Conservation (phyloP, 2,329 filamentous ascomycete species). For the Fusarium abutilonis region DNA sequence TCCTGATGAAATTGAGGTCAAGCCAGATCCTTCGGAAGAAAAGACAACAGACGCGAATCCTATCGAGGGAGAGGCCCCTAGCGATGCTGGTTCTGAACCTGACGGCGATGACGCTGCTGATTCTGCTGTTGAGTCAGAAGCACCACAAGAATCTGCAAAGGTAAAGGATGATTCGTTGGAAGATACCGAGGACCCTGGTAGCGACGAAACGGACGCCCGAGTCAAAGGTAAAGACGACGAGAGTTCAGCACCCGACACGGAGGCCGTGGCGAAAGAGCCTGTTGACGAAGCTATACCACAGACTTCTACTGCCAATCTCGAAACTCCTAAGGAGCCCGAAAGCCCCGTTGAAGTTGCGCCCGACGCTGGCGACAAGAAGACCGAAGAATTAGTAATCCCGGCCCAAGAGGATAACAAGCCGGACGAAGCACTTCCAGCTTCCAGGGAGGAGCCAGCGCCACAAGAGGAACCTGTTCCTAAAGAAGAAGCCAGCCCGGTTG, state of each 20-base stretch:
- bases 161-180: conserved; percentile 7
- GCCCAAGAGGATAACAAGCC: conserved; percentile 11
- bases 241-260: background rate
- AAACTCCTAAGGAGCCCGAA: conserved; percentile 15
- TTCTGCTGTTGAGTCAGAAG: conserved; percentile 12
- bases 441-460: conserved; percentile 9
- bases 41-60: background rate
- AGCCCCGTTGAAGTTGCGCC: background rate
- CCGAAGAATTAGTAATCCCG: conserved; percentile 5
- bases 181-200: conserved; percentile 4
- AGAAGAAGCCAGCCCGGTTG: conserved; percentile 4
- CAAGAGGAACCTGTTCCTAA: conserved; percentile 6
- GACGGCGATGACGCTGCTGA: background rate
- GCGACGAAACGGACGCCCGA: conserved; percentile 16
- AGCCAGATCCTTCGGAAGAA: conserved; percentile 10
- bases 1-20: background rate
- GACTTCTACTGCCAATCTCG: conserved; percentile 1
- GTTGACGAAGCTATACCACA: conserved; percentile 9
- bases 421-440: conserved; percentile 7
- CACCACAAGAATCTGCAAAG: background rate
- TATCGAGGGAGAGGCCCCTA: background rate
- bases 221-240: conserved; percentile 15
- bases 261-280: conserved; percentile 11
- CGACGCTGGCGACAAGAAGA: conserved; percentile 5
- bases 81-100: background rate